A percentile compares a stretch with the other conserved stretches of the same genome.
Conservation (phyloP, 805 yeast species). For the Dipodascus geniculatus region DNA sequence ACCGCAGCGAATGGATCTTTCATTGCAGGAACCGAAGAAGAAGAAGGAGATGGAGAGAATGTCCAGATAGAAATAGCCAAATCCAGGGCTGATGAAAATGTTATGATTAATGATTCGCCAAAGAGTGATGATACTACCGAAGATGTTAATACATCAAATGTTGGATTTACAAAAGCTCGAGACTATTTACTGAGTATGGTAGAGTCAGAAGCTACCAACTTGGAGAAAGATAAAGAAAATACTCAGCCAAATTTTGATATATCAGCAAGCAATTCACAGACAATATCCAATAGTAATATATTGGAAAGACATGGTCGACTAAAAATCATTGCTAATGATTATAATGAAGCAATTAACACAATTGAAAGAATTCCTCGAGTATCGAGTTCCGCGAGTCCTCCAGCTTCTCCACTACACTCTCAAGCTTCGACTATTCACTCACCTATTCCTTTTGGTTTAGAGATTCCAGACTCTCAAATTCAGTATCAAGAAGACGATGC, state of each 20-base stretch:
- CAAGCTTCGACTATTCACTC: background rate
- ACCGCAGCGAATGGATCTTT: background rate
- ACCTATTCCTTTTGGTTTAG: background rate
- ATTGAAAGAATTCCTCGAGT: background rate
- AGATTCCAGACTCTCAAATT: background rate
- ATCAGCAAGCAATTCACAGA: too few species aligned
- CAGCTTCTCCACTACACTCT: background rate
- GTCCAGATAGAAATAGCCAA: too few species aligned
- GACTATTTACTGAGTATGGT: background rate
- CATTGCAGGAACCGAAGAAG: background rate
- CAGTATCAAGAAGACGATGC: background rate
- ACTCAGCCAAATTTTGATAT: background rate
- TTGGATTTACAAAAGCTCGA: background rate
- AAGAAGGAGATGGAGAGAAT: constrained; percentile 1
- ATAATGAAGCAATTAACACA: background rate
- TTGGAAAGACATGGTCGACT: too few species aligned
- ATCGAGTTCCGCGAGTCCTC: background rate
- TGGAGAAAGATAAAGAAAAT: background rate
- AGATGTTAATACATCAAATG: background rate
- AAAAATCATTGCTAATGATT: background rate
- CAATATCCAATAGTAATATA: too few species aligned
- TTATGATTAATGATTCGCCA: background rate
- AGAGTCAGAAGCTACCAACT: background rate
- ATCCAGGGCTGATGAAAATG: too few species aligned
- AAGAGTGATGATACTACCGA: background rate